Evolutionary conservation across 2,329 filamentous ascomycete genomes (phyloP), one percentile per base, ranked within the genome.

Genomic region (Phialophora chinensis): DNA sequence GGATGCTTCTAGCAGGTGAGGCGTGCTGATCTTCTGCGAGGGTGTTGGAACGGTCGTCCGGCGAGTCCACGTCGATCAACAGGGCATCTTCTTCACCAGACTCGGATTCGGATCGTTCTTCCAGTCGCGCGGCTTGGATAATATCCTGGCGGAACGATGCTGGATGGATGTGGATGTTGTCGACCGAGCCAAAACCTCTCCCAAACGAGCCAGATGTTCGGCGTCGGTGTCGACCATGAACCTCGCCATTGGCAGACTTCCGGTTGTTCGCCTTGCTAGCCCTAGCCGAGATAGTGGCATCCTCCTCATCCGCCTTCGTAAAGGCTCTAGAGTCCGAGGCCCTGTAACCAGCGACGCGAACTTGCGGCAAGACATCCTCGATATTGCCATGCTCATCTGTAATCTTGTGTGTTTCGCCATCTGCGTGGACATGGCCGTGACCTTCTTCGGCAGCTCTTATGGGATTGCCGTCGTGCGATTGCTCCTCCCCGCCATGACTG

Each of bases 81-180:
- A 70, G 66, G 73, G 71, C 70, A 33, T 71, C 69, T 58, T 73
- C 73, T 25, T 69, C 71, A 27, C 86, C 85, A 3, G 87, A 83
- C 17, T 85, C 84, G 1, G 82, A 79, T n/a, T 69, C 67, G 20
- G 82, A 78, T 4, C 82, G 85, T 3, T 83, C 81, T 47, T 86
- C 87, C 54, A 88, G 82, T 59, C 87, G 86, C 66, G 88, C 90
- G n/a, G 91, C 92, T 44, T 90, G 89, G 71, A 98, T 96, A 72
- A 99, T 97, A 63, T 94, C 92, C 77, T 96, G 91, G 71, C 95
- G 86, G 82, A 98, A 93, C 69, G 90, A 94, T 27, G 92, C 90
- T 2, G 95, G 95, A 76, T 97, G 91, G 60, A 96, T 91, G 76
- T 90, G 91, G 72, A 96, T 86, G 62, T 88, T 85, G 29, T 89